Evolutionary conservation across 2,329 filamentous ascomycete species (phyloP).

Genomic region (Pyrenophora seminiperda): DNA sequence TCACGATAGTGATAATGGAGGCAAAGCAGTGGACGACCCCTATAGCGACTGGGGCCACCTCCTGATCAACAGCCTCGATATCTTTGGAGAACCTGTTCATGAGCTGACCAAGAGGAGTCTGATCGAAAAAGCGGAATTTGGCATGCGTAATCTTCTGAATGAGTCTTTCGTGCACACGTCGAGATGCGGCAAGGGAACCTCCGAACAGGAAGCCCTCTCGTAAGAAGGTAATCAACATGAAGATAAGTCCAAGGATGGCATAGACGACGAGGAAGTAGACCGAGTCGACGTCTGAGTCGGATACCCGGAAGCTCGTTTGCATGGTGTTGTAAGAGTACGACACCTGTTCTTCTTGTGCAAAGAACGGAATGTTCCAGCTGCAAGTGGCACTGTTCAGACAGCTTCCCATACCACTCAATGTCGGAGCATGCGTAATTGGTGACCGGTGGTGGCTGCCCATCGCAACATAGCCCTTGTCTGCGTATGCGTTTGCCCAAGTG

Average conservation of each 20-base stretch:
- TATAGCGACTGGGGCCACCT: constrained; percentile 90
- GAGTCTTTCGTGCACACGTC: constrained; percentile 77
- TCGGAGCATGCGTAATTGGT: constrained; percentile 51
- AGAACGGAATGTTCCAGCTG: constrained; percentile 52
- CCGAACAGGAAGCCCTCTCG: constrained; percentile 90
- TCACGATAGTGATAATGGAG: constrained; percentile 80
- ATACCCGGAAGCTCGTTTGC: constrained; percentile 47
- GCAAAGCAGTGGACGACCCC: constrained; percentile 69
- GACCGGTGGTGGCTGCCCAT: constrained; percentile 43
- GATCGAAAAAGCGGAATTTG: constrained; percentile 97
- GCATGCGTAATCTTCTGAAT: constrained; percentile 82
- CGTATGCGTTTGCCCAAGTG: constrained; percentile 91
- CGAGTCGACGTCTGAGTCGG: constrained; percentile 69
- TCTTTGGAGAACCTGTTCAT: constrained; percentile 99
- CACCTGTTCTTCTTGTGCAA: constrained; percentile 28
- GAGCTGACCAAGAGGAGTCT: constrained; percentile 90
- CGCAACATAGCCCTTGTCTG: constrained; percentile 52
- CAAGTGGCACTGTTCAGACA: constrained; percentile 59
- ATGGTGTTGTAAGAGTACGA: constrained; percentile 47
- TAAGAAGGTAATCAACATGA: constrained; percentile 79
- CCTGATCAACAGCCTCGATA: constrained; percentile 91
- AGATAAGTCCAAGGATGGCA: constrained; percentile 75
- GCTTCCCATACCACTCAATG: constrained; percentile 51
- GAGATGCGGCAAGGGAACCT: constrained; percentile 87
- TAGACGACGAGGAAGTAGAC: constrained; percentile 85